A percentile compares a stretch with the other conserved stretches of the same genome.
These are phyloP conservation scores for Mycena albidolilacea DNA, from an alignment of 768 basidiomycete species.

Conservation along the genomic window DNA sequence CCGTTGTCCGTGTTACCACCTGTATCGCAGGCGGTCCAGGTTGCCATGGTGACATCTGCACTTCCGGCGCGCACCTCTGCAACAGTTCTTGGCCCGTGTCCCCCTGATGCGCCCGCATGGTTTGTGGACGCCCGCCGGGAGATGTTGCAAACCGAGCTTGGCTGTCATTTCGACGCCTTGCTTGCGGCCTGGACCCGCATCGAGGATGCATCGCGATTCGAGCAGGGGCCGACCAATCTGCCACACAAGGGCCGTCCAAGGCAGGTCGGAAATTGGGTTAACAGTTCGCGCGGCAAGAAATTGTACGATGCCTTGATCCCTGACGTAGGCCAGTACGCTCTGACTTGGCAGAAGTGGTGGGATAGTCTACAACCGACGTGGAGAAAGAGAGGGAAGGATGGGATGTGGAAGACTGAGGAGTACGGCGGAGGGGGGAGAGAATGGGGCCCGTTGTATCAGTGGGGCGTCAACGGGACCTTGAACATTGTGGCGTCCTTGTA, in stretches of 20 bases:
- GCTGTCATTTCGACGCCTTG: slow-evolving; percentile 5
- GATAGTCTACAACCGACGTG: slow-evolving; percentile 12
- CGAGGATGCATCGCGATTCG: slow-evolving; percentile 10
- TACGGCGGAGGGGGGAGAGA: slow-evolving; percentile 3
- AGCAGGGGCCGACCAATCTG: slow-evolving; percentile 4
- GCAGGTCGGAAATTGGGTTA: background rate
- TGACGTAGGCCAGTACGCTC: background rate
- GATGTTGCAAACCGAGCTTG: background rate
- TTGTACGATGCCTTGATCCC: background rate
- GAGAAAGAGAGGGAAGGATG: background rate
- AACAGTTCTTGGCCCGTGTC: no score
- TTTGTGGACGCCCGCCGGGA: no score
- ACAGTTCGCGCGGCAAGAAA: background rate
- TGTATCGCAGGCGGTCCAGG: no score
- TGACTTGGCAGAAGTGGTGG: slow-evolving; percentile 18
- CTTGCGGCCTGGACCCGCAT: background rate
- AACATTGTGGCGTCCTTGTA: no score
- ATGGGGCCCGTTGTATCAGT: slow-evolving; percentile 8
- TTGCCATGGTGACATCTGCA: no score
- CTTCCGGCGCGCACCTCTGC: no score
- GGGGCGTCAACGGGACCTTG: background rate
- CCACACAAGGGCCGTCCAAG: background rate
- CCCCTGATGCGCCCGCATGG: background rate
- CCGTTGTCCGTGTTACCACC: no score
- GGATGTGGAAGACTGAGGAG: background rate